Base-by-base conservation (phyloP, 352 stramenopile genomes). In the Phytopythium montanum region DNA sequence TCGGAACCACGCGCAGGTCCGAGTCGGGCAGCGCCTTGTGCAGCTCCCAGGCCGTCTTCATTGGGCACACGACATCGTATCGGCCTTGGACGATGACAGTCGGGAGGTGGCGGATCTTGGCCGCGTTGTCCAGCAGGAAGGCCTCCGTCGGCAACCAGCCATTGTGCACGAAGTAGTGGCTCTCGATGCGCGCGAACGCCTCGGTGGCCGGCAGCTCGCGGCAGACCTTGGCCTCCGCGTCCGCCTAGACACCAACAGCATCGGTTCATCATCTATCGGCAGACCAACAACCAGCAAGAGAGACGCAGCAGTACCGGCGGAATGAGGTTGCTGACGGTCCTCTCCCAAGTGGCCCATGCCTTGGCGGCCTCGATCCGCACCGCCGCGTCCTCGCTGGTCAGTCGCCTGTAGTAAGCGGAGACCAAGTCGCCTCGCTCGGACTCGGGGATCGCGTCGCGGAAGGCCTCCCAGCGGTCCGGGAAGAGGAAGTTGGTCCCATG, bases 291-390 rank as follows among this genome's bases (percentile, higher is more conserved):
- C 5, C 4, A 2, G 23, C 5, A 6, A 19, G 12, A 5, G 21
- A 33, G 19, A 19, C 41, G 48, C 31, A 34, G 9, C 5, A 34
- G 31, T 19, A 83, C 76, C 14, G 76, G 70, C 41, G 83, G 85
- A 25, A 90, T 88, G 56, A 95, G 73, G 57, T 92, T 95, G 68
- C 83, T 93, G 42, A 78, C 87, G 36, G 80, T 81, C 58, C 90
- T 85, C 77, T 98, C 95, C 90, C 91, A 98, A 57, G 75, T 89
- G 38, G 89, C 91, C 93, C 94, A 98, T 16, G 87, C 87, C 23
- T 89, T 68, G 23, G 90, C 90, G 14, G 87, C 90, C 0, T 79
- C 72, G 12, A 93, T 71, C 28, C 86, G 88, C n/a, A 94, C 72
- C 23, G 71, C 78, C 31, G 88, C 78, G 69, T 97, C 82, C 26